phyloP scores from a whole-genome alignment of 139 green algal species.

The Chlorella vulgaris region DNA sequence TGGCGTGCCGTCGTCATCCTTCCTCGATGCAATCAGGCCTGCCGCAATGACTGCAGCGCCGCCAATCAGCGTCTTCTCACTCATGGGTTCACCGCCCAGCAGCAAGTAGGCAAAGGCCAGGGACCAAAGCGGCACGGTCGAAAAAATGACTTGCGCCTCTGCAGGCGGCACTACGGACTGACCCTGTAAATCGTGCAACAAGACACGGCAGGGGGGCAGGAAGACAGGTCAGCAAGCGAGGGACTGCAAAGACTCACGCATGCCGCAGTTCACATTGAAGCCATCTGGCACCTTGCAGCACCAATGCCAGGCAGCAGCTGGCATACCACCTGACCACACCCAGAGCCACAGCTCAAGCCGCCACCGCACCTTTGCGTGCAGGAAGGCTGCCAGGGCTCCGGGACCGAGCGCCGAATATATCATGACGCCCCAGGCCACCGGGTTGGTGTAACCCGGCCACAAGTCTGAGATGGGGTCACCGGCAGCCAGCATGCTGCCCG shows the following conservation, averaged over 20 bases:
- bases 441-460: constrained; percentile 36
- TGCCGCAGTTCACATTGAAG: too few species aligned
- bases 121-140: constrained; percentile 38
- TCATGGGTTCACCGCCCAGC: constrained; percentile 37
- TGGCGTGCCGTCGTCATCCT: background rate
- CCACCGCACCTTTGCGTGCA: constrained; percentile 48
- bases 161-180: constrained; percentile 28
- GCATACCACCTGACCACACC: too few species aligned
- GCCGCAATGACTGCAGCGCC: constrained; percentile 27
- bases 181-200: constrained; percentile 1
- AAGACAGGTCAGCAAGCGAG: background rate
- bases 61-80: constrained; percentile 20
- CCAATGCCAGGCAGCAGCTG: too few species aligned
- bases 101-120: constrained; percentile 26
- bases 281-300: too few species aligned
- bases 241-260: too few species aligned
- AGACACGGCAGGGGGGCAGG: background rate
- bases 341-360: too few species aligned
- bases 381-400: constrained; percentile 32
- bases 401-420: constrained; percentile 29
- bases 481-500: background rate
- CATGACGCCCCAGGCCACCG: constrained; percentile 21
- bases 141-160: constrained; percentile 42
- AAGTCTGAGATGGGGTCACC: constrained; percentile 7
- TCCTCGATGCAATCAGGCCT: constrained; percentile 20